Evolutionary conservation across 2,329 filamentous ascomycete species (phyloP), one percentile per base, ranked within the genome.

Genomic region (Penicillium sp.): DNA sequence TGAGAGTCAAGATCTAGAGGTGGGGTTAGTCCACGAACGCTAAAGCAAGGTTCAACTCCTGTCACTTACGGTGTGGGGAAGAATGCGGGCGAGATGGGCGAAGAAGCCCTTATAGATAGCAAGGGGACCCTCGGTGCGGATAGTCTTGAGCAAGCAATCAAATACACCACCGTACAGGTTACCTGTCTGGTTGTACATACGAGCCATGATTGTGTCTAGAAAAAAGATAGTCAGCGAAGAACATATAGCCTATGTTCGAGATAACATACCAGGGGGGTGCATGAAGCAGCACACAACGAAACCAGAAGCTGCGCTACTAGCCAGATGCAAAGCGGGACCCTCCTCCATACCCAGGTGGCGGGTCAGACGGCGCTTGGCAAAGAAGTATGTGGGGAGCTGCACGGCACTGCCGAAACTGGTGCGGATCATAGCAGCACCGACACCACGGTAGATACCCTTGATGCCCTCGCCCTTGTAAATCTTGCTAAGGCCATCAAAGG

Each of bases 91-190:
- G 63, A 99, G 78, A 77, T 99, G 94, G 16, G 94, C 94, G 69
- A 96, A 85, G 80, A 95, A 97, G 56, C 94, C 94, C 80, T 99
- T 99, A 81, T 99, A 99, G 56, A 99, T 90, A 58, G 94, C 94
- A 44, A 97, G 77, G 50, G 96, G 67, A 22, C 94, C 94, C 73
- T 99, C 94, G 0, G 91, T 96, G 71, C 87, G 88, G 58, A 99
- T 82, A 0, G 94, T 99, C 78, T 96, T 92, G 72, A 84, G 85
- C 57, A 97, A 76, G 73, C 94, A 99, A 77, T 99, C 94, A 61
- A 96, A 89, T 5, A 95, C 90, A 56, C 92, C 89, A 64, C 84
- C 87, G 80, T 99, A 99, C n/a, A 99, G 82, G 72, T 97, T 96
- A 50, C 94, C 94, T 59, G 92, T 96, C 75, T 99, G 94, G 79